Evolutionary conservation across 2,329 filamentous ascomycete genomes (phyloP), one percentile per base, ranked within the genome.

Genomic region (Alternaria consortialis): DNA sequence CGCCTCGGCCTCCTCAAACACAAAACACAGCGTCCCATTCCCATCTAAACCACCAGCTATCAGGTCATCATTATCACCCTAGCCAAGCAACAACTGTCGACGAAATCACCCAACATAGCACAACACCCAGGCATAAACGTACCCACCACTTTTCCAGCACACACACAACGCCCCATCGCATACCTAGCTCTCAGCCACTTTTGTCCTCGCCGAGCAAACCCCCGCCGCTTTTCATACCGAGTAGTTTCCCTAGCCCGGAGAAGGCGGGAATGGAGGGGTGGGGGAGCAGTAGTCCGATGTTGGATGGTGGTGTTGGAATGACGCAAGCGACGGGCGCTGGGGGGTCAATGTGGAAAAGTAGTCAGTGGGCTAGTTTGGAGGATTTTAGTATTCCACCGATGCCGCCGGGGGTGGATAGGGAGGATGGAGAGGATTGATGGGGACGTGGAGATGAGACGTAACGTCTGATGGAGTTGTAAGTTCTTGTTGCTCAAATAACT

Each of bases 11-110:
- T 13, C 43, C 55, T 5, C 39, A 15, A 37, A 54, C 31, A 6
- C 43, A 15, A 42, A 54, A 17, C 7, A 12, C 37, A 40, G 42
- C 46, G 7, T 34, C 36, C 9, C 12, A 25, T 2, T 29, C 37
- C 3, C 39, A 20, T 25, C 17, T 44, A 20, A 59, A 47, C 7
- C 43, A 53, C 2, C 54, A 58, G 17, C 48, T 58, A 15, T 55
- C 63, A n/a, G 58, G 36, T 5, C 42, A 29, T 29, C 27, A 29
- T 29, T 40, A 60, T 20, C 53, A 62, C 13, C 58, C 69, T 2
- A 77, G 74, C 53, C 76, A 78, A 66, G 76, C 76, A 1, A 78
- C 76, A 8, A 78, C 76, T 3, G 62, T 77, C 3, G 74, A 76
- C 13, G 69, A 72, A 53, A 54, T 68, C 23, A 72, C 71, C 1